Percentiles rank a stretch among this genome's conserved stretches.
phyloP scores from a whole-genome alignment of 1,284 basidiomycete genomes.

The Austropuccinia psidii region DNA sequence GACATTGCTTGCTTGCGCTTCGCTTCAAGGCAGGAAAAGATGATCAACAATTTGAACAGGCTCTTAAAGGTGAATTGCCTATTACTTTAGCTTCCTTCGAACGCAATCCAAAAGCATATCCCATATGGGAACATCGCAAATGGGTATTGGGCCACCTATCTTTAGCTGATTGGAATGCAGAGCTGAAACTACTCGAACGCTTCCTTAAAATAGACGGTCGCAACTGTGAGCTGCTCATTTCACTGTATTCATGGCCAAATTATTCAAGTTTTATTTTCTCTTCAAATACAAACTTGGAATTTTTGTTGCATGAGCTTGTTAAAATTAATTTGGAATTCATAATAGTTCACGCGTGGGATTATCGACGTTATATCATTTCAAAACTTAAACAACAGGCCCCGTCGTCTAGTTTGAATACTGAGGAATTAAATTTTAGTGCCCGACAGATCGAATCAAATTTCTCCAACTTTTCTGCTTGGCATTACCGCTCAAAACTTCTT shows the following conservation, averaged over 20 bases:
- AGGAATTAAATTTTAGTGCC: constrained; percentile 72
- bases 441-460: constrained; percentile 90
- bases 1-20: constrained; percentile 14
- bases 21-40: background rate
- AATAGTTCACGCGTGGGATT: constrained; percentile 84
- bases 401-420: constrained; percentile 50
- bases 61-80: constrained; percentile 59
- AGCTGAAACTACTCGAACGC: constrained; percentile 75
- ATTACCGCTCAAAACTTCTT: constrained; percentile 82
- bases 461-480: constrained; percentile 98
- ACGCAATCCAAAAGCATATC: constrained; percentile 83
- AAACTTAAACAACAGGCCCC: constrained; percentile 53
- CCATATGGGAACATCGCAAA: constrained; percentile 90
- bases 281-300: background rate
- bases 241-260: background rate
- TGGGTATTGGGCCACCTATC: constrained; percentile 80
- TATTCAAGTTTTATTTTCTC: background rate
- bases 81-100: constrained; percentile 72
- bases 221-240: constrained; percentile 62
- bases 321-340: background rate
- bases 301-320: too few relatives aligned
- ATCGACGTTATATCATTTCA: constrained; percentile 71
- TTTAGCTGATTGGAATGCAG: constrained; percentile 70
- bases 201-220: constrained; percentile 79
- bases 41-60: background rate